These are phyloP conservation scores for Podosphaera fusca DNA, from an alignment of 2,329 filamentous ascomycete species.

Conservation along the genomic window DNA sequence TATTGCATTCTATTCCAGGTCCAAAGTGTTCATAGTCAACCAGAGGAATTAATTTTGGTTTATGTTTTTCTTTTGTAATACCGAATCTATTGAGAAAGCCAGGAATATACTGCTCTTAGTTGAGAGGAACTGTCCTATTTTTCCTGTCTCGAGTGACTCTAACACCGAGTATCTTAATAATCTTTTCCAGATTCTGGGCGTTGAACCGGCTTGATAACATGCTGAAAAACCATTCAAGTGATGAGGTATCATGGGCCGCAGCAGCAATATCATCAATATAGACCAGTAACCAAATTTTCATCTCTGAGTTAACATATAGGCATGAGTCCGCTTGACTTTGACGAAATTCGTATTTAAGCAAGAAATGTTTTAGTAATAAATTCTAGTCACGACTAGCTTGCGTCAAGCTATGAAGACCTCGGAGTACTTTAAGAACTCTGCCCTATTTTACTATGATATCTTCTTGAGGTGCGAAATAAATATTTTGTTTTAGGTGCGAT, in stretches of 20 bases:
- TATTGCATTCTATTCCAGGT: not conserved
- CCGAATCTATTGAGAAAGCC: not conserved
- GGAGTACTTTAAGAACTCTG: not conserved
- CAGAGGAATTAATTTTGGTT: not conserved
- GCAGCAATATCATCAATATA: conserved; percentile 1
- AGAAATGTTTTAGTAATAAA: not conserved
- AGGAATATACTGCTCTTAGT: not conserved
- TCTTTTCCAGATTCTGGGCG: not conserved
- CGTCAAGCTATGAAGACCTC: not conserved
- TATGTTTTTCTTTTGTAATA: not conserved
- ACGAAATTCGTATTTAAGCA: not conserved
- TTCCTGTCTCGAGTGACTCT: not conserved
- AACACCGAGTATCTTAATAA: not conserved
- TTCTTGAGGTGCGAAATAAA: not conserved
- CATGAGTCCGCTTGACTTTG: not conserved
- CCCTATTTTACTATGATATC: not conserved
- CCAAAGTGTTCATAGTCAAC: not conserved
- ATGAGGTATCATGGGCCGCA: not conserved
- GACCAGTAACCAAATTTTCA: not conserved
- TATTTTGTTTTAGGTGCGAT: not conserved
- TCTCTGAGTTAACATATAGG: not conserved
- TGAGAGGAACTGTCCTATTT: not conserved
- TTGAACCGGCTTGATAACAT: not conserved
- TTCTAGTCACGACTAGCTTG: not conserved
- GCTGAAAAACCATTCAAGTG: not conserved